These are phyloP conservation scores for Austroboletus novae-zelandiae DNA, from an alignment of 1,284 basidiomycete genomes.

Conservation along the genomic window DNA sequence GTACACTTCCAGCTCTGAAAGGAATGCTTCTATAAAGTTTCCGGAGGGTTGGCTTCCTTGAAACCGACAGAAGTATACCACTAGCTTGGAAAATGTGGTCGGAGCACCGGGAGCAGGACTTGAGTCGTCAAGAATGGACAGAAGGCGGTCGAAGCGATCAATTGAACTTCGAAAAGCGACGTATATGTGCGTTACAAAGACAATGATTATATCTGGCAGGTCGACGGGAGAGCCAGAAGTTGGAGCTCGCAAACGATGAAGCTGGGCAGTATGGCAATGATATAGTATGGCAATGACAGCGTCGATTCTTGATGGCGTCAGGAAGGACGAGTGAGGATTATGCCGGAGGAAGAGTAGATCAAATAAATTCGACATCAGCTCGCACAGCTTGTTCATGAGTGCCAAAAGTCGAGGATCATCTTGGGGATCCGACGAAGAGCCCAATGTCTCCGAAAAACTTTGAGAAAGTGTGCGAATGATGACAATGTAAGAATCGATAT, in stretches of 20 bases:
- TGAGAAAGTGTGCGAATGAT: conserved; percentile 14
- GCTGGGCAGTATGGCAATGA: conserved; percentile 15
- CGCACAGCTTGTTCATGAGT: conserved; percentile 22
- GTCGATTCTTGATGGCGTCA: conserved; percentile 6
- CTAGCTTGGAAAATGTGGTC: conserved; percentile 33
- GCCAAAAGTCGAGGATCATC: conserved; percentile 1
- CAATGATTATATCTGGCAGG: conserved; percentile 31
- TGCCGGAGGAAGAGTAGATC: conserved; percentile 20
- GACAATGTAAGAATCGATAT: conserved; percentile 24
- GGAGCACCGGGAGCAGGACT: conserved; percentile 22
- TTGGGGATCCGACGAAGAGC: conserved; percentile 1
- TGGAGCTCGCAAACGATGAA: conserved; percentile 16
- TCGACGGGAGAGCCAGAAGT: conserved; percentile 8
- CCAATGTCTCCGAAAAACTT: conserved; percentile 10
- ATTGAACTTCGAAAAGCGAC: conserved; percentile 15
- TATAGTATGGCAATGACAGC: conserved; percentile 20
- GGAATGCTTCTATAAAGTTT: conserved; percentile 20
- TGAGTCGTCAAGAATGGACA: conserved; percentile 25
- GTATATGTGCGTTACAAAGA: conserved; percentile 31
- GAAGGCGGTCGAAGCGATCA: conserved; percentile 9
- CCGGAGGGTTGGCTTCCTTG: conserved; percentile 11
- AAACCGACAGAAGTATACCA: conserved; percentile 15
- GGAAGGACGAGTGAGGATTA: background rate
- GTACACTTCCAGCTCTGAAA: conserved; percentile 30
- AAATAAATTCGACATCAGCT: conserved; percentile 25